A percentile compares a stretch with the other conserved stretches of the same genome.
These are phyloP conservation scores for Drechmeria coniospora DNA, from an alignment of 2,329 filamentous ascomycete genomes.

Conservation along the genomic window DNA sequence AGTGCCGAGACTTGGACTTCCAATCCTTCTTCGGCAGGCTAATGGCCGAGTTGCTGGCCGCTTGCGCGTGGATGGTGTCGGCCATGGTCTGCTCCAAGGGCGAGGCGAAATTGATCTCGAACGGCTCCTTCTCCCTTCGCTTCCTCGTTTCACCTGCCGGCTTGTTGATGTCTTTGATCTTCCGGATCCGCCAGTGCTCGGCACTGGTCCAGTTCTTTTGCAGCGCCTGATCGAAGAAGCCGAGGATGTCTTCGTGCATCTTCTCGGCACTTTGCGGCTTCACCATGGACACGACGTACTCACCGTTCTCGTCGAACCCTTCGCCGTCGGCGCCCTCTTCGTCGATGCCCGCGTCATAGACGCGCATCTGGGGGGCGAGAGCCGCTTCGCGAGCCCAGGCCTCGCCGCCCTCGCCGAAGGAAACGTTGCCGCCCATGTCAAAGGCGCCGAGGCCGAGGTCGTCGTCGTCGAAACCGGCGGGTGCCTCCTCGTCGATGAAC, in stretches of 20 bases:
- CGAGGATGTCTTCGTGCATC: constrained; percentile 85
- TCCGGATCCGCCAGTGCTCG: constrained; percentile 96
- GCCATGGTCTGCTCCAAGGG: constrained; percentile 56
- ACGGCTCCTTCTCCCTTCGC: constrained; percentile 90
- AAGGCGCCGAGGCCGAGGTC: constrained; percentile 60
- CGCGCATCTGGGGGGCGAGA: constrained; percentile 69
- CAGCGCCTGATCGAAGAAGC: constrained; percentile 91
- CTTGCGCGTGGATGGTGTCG: constrained; percentile 67
- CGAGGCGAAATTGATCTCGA: constrained; percentile 79
- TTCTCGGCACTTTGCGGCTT: constrained; percentile 48
- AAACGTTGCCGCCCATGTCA: constrained; percentile 55
- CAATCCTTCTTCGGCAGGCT: constrained; percentile 85
- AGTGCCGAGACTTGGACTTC: constrained; percentile 83
- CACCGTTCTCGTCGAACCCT: constrained; percentile 39
- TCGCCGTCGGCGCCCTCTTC: constrained; percentile 30
- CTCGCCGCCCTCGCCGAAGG: constrained; percentile 91
- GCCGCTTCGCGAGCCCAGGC: constrained; percentile 88
- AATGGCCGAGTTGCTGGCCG: constrained; percentile 66
- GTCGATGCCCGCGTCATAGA: constrained; percentile 51
- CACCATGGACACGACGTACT: constrained; percentile 68
- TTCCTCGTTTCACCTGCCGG: constrained; percentile 43
- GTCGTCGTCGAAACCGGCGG: constrained; percentile 56
- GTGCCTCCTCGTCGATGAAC: constrained; percentile 76
- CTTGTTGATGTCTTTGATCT: constrained; percentile 69
- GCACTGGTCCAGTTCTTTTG: constrained; percentile 97